phyloP scores from a whole-genome alignment of 140 eudicot genomes.

The Bidens hawaiensis region DNA sequence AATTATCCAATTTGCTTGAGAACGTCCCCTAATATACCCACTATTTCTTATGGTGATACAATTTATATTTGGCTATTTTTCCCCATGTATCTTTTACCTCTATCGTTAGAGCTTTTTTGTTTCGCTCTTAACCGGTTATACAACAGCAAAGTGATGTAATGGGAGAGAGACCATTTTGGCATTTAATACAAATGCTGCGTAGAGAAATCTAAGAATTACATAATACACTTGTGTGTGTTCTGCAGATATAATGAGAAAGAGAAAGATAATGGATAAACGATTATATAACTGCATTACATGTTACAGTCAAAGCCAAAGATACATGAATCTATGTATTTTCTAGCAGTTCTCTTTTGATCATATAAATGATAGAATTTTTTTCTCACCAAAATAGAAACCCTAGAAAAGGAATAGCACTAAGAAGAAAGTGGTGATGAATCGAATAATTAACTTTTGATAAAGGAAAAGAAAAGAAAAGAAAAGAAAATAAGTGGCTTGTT shows the following conservation, averaged over 20 bases:
- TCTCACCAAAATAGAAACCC: background rate
- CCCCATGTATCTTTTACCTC: background rate
- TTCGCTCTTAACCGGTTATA: background rate
- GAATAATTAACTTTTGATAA: slow-evolving; percentile 26
- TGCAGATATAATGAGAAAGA: no score
- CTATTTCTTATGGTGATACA: background rate
- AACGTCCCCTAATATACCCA: background rate
- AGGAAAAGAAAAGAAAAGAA: slow-evolving; percentile 18
- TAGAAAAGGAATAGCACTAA: slow-evolving; percentile 2
- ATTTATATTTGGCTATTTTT: background rate
- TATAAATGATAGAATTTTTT: background rate
- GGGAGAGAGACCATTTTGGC: background rate
- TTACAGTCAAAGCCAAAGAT: no score
- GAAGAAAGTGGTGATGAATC: slow-evolving; percentile 8
- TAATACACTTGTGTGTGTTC: background rate
- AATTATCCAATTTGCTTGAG: background rate
- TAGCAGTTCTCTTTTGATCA: background rate
- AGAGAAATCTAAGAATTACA: background rate
- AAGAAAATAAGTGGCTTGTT: slow-evolving; percentile 17
- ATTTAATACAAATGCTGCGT: background rate
- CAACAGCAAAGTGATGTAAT: background rate
- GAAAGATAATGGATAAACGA: background rate
- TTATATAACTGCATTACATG: no score
- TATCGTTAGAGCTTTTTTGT: slow-evolving; percentile 1
- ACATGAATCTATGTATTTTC: background rate